Percentiles rank a stretch among this genome's conserved stretches.
Evolutionary conservation across 2,329 filamentous ascomycete species (phyloP).

Genomic region (Ceratocystis variospora): DNA sequence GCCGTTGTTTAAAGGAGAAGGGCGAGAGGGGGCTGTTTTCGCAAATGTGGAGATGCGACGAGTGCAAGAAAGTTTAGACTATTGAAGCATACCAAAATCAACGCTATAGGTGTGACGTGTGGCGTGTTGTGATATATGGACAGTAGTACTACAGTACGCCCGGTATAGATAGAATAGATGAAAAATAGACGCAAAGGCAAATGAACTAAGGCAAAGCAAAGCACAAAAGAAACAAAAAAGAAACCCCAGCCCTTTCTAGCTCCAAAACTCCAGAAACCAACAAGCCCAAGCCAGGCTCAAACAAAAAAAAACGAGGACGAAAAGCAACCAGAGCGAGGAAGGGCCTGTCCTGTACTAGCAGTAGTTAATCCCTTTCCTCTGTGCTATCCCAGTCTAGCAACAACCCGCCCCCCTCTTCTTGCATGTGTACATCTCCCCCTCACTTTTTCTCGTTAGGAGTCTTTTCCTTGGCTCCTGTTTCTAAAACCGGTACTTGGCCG

Average conservation of each 20-base stretch:
- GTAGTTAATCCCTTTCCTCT: no score
- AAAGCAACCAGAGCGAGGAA: background rate
- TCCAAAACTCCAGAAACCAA: conserved; percentile 11
- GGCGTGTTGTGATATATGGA: background rate
- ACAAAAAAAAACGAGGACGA: background rate
- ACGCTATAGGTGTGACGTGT: background rate
- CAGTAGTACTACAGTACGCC: conserved; percentile 14
- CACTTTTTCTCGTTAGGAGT: background rate
- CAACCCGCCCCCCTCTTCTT: background rate
- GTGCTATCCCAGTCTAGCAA: no score
- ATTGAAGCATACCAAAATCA: background rate
- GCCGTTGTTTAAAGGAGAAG: conserved; percentile 9
- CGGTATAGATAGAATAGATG: conserved; percentile 4
- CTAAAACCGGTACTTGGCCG: conserved; percentile 39
- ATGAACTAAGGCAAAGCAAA: conserved; percentile 2
- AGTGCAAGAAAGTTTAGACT: background rate
- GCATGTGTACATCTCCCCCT: background rate
- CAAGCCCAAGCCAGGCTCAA: background rate
- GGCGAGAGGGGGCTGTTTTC: conserved; percentile 15
- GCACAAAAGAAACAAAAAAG: background rate
- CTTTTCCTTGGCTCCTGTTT: conserved; percentile 2
- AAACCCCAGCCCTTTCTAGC: conserved; percentile 5
- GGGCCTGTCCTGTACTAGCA: background rate
- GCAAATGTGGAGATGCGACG: conserved; percentile 15
- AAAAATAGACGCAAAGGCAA: background rate